Evolutionary conservation across 1,139 yeast genomes (phyloP).

Genomic region (Saccharomyces hybrid): DNA sequence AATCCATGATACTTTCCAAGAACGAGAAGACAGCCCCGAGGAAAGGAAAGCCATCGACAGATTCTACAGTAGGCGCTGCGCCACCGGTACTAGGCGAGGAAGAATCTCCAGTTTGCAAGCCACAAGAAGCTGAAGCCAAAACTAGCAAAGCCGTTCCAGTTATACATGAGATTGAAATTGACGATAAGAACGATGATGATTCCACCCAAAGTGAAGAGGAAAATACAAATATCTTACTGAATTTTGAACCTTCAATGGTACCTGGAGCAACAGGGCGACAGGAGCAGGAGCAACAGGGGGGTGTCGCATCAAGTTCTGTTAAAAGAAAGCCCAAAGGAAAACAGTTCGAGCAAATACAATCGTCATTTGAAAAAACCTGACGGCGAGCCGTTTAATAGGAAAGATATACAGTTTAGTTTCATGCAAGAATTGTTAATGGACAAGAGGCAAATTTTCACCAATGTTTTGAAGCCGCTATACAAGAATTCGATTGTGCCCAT

Average conservation of each 20-base stretch:
- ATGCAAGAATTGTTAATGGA: conserved; percentile 59
- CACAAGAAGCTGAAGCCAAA: neutral
- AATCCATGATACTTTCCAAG: conserved; percentile 31
- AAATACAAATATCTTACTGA: conserved; percentile 5
- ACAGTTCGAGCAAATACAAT: conserved; percentile 23
- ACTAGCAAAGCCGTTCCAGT: neutral
- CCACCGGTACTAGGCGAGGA: neutral
- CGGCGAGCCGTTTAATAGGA: conserved; percentile 87
- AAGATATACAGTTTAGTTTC: conserved; percentile 81
- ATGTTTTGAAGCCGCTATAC: conserved; percentile 31
- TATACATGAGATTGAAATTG: conserved; percentile 2
- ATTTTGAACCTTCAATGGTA: neutral
- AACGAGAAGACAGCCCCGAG: conserved; percentile 8
- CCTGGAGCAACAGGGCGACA: neutral
- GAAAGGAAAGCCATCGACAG: neutral
- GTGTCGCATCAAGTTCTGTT: conserved; percentile 1
- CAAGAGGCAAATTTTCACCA: conserved; percentile 58
- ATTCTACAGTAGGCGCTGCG: neutral
- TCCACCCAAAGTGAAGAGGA: conserved; percentile 24
- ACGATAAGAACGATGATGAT: conserved; percentile 14
- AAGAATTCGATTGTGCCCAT: conserved; percentile 17
- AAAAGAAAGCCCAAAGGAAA: conserved; percentile 5
- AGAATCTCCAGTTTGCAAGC: neutral
- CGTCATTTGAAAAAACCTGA: conserved; percentile 80
- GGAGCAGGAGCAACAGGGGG: neutral